Base-by-base conservation (phyloP, 192 early-diverging fungal genomes). In the Funneliformis geosporum region DNA sequence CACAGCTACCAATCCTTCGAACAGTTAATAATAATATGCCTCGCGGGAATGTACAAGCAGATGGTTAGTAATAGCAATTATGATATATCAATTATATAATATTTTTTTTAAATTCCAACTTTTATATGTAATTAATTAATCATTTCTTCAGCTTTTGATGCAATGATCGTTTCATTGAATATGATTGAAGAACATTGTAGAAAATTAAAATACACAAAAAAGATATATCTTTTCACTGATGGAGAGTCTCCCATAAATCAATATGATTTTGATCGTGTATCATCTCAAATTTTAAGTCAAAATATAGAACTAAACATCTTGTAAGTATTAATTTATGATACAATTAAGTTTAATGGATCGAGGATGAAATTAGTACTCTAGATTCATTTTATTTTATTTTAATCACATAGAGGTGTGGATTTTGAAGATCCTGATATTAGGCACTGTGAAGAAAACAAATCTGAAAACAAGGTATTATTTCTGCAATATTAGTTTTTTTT, bases 181-280 rank as follows among this genome's bases (percentile, higher is more conserved):
- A 88, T 88, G 77, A 88, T 93, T 43, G 75, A 84, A 25, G 78
- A 67, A 47, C 84, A 87, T 80, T 92, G 91, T 79, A 84, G 84
- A 61, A 82, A 88, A 2, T 79, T 90, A 50, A 94, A 93, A 80
- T 95, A 87, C 64, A 78, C 76, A n/a, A 94, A 94, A 83, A 88
- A 82, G 44, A 88, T 95, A 10, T 87, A 86, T 69, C 71, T 95
- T 9, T 84, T 94, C 46, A 93, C 93, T 1, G 89, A 93, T 80
- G 90, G 84, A 8, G 83, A 81, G 38, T 80, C 79, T 16, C 75
- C 80, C 50, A 87, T 93, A 60, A 86, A 90, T 79, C 72, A 75
- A 12, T 82, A 82, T 9, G 90, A 86, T 39, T 27, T 79, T 18
- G 83, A 87, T 38, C 67, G 73, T n/a, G 76, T 89, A 40, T 47